phyloP scores from a whole-genome alignment of 441 rosid genomes.

The Adansonia gregorii region DNA sequence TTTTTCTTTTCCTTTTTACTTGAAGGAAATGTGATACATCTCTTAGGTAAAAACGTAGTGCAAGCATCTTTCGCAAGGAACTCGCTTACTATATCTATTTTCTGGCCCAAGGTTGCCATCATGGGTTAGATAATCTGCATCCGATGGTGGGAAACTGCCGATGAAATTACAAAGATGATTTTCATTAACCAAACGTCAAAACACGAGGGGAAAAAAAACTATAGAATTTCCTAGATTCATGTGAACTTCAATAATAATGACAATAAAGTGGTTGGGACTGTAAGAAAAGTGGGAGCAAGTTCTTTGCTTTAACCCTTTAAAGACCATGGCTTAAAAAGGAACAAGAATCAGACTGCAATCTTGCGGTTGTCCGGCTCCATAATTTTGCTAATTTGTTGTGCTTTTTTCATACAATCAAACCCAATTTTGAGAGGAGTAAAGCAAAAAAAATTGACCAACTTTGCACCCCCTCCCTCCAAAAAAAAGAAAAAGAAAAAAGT shows the following conservation, averaged over 20 bases:
- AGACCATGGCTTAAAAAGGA: constrained; percentile 10
- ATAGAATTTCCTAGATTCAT: constrained; percentile 3
- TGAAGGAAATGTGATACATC: not conserved
- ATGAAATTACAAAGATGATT: not conserved
- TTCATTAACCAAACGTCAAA: not conserved
- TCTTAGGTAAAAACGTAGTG: not conserved
- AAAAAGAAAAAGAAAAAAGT: not conserved
- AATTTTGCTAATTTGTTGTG: not conserved
- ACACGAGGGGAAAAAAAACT: not conserved
- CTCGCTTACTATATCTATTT: not conserved
- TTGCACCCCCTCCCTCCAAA: too few relatives aligned
- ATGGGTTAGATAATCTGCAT: not conserved
- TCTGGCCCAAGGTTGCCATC: not conserved
- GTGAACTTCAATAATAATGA: not conserved
- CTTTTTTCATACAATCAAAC: constrained; percentile 10
- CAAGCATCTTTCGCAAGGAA: not conserved
- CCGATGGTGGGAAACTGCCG: not conserved
- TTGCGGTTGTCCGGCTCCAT: constrained; percentile 1
- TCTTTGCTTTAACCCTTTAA: constrained; percentile 18
- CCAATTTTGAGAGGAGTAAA: not conserved
- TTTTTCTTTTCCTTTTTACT: not conserved
- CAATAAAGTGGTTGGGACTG: not conserved
- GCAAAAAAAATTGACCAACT: too few relatives aligned
- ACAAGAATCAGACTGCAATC: not conserved
- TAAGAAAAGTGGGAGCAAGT: constrained; percentile 4